phyloP scores from a whole-genome alignment of 2,329 filamentous ascomycete species.

The Zalaria obscura region DNA sequence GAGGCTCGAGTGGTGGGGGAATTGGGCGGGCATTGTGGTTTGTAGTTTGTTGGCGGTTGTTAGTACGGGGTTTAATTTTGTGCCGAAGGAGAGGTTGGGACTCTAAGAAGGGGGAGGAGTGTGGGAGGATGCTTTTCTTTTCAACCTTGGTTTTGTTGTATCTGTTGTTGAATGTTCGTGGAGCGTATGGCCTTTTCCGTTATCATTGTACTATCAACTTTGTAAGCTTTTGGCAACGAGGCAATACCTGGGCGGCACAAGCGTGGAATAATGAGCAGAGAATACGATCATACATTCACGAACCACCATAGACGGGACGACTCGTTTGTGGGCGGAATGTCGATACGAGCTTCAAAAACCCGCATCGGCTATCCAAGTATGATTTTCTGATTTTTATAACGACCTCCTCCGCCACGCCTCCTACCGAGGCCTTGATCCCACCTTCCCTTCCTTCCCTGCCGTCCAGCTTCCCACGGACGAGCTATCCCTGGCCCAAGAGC shows the following conservation, averaged over 20 bases:
- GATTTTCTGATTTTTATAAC: not conserved
- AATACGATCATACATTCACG: not conserved
- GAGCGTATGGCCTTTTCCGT: too few relatives aligned
- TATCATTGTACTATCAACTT: too few relatives aligned
- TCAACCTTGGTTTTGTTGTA: too few relatives aligned
- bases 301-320: not conserved
- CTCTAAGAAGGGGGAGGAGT: not conserved
- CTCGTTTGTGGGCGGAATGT: not conserved
- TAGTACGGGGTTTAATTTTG: slow-evolving; percentile 76
- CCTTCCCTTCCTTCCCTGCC: not conserved
- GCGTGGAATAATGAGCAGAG: too few relatives aligned
- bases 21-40: slow-evolving; percentile 54
- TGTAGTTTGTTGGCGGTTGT: slow-evolving; percentile 57
- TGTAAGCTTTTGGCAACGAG: too few relatives aligned
- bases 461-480: not conserved
- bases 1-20: slow-evolving; percentile 46
- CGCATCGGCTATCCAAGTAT: not conserved
- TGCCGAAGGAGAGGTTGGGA: slow-evolving; percentile 63
- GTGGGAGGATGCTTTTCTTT: too few relatives aligned
- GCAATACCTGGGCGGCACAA: too few relatives aligned
- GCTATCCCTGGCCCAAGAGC: not conserved
- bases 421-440: not conserved
- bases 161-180: too few relatives aligned
- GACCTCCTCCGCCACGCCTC: not conserved
- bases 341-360: not conserved